Evolutionary conservation across 441 rosid species (phyloP), one percentile per base, ranked within the genome.

Genomic region (Pelargonium fulgidum): DNA sequence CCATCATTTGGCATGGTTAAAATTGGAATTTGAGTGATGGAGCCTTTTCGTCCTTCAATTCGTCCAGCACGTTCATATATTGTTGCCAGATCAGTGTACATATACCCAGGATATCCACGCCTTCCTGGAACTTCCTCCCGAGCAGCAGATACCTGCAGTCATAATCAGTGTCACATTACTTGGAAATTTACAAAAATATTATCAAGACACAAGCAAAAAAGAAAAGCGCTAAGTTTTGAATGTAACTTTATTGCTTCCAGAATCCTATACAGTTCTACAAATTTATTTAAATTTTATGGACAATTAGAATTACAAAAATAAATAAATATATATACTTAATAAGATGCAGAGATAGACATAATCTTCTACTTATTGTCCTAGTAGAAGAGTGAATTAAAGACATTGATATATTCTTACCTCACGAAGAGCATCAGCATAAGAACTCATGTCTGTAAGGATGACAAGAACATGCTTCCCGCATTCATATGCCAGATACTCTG

Each of bases 111-210:
- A 85, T 94, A 93, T 71, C 99, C 99, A 85, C 99, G 96, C 76
- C 99, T 88, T 79, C 99, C 99, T n/a, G 99, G 99, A 7, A 95
- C 99, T 80, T 95, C 99, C 73, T 95, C 99, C 76, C 99, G 79
- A 19, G 99, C 99, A 80, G 99, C 99, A 70, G 99, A 95, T 13
- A 95, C 98, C 99, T 92, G 84, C 61, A 81, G 29, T 64, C 29
- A 70, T 14, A 22, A 19, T 24, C 14, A 22, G 36, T 10, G 29
- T 26, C 24, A 20, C 16, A 7, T 11, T 33, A 24, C 9, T 10
- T 7, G 7, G 69, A 50, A 50, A 16, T 50, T 50, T 16, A 12
- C 58, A 50, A 50, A 50, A 50, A 13, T 13, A 16, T 50, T 50
- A 50, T 50, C 17, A 12, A 50, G 58, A 48, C 56, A 12, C 19